Evolutionary conservation across 352 stramenopile genomes (phyloP), one percentile per base, ranked within the genome.

Genomic region (Globisporangium mamillatum): DNA sequence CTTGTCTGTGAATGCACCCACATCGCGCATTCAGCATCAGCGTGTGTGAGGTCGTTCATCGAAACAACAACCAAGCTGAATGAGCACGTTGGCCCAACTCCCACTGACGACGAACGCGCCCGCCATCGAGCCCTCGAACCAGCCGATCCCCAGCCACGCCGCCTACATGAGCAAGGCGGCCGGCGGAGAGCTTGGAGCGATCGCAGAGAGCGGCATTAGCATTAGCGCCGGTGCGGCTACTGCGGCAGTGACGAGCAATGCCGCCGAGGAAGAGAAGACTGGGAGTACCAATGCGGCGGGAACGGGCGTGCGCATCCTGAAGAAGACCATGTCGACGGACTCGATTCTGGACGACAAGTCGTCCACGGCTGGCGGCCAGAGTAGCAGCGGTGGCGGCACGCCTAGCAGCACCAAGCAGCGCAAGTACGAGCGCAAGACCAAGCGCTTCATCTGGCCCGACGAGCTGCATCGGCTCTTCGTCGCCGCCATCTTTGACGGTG

Each of bases 401-500:
- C 71, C 71, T 7, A 65, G 41, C 18, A 64, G 41, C 25, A 56
- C 66, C 22, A 71, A 67, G 22, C 84, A 94, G 73, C 88, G 88
- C 80, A 94, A 96, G 71, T 96, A 96, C 72, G 88, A 96, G 67
- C 88, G 86, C 74, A 92, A 93, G 74, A 93, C 86, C 34, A 92
- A 93, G 69, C 88, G 89, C 53, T 96, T 96, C 67, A 85, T 92
- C 56, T 96, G 89, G 89, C 87, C 89, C 2, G 87, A 96, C 54
- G 89, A 96, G 50, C 86, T 96, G 29, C 89, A 96, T 74, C 86
- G 89, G 14, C 81, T 94, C 63, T 96, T 96, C 56, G 88, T 96
- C 41, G 86, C 89, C 41, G 87, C 89, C 20, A 94, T 96, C 67
- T 96, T 96, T 69, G 89, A 96, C 67, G 75, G 86, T 94, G 68